Base-by-base conservation (phyloP, 805 yeast genomes). In the Metschnikowia kunwiensis region DNA sequence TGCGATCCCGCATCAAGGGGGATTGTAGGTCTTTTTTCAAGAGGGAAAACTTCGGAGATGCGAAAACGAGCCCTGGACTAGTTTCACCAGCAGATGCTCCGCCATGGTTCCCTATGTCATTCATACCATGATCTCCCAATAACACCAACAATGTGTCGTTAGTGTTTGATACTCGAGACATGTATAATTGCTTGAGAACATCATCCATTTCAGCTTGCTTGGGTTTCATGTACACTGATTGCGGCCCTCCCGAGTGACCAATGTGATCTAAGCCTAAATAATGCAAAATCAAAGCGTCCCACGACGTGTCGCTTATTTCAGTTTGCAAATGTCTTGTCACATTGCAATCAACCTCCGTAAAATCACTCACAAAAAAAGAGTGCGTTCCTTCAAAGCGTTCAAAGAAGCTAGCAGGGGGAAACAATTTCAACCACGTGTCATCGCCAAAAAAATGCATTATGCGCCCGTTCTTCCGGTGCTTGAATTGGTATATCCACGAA, bases 81-180 rank as follows among this genome's bases (percentile, higher is more conserved):
- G 97, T 91, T 58, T 93, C 99, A 2, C 96, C 95, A 0, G 72
- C 3, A 1, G 96, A 84, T 0, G 97, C 86, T 1, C 97, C 99
- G 6, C 99, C 99, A 57, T 93, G 97, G 51, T 89, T 91, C 1
- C 97, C 97, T 4, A 83, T 76, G 34, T 88, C 94, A 54, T 88
- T 88, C 97, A 89, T 89, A 3, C 97, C 97, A 58, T 89, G 97
- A 51, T 89, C 97, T 0, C 97, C 97, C 68, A 85, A 63, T 0
- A 89, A 75, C 5, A 89, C 75, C 15, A 91, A 59, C 32, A 93
- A 57, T 0, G 95, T 82, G 17, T 58, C 44, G n/a, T 55, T 47
- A 14, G 44, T 49, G 38, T 12, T 54, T 36, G 16, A 44, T 17
- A 22, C 43, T n/a, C 28, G 36, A 23, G 23, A 50, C 0, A 35